phyloP scores from a whole-genome alignment of 2,329 filamentous ascomycete species.

The Zymoseptoria crescenta region DNA sequence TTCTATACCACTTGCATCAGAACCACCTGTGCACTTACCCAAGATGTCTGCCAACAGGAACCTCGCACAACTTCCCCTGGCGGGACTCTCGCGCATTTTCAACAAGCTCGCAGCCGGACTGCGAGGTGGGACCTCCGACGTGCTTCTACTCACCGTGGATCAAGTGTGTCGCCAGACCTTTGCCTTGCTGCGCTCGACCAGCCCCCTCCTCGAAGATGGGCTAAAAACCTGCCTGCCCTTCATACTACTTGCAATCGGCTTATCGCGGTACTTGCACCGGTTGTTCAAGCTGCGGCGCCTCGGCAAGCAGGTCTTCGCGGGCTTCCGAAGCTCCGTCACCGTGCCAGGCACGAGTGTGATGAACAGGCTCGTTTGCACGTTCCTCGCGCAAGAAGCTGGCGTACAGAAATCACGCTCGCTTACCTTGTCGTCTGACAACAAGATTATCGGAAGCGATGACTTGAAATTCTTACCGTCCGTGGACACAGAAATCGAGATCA shows the following conservation, averaged over 20 bases:
- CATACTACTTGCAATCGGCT: constrained; percentile 6
- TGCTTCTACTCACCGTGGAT: constrained; percentile 4
- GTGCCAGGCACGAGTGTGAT: constrained; percentile 35
- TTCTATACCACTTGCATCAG: neutral
- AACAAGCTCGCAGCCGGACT: constrained; percentile 7
- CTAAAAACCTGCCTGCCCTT: constrained; percentile 6
- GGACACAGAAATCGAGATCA: too few species aligned
- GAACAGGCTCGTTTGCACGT: constrained; percentile 31
- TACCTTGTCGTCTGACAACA: too few species aligned
- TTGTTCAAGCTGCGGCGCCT: neutral
- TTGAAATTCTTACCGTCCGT: too few species aligned
- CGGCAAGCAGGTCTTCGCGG: constrained; percentile 22
- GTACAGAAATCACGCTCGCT: neutral
- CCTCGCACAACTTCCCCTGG: neutral
- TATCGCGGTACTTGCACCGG: constrained; percentile 6
- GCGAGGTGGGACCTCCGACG: constrained; percentile 1
- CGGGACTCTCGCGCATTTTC: neutral
- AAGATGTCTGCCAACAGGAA: neutral
- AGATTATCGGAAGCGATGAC: too few species aligned
- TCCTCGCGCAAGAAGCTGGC: constrained; percentile 22
- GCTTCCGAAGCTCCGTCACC: constrained; percentile 33
- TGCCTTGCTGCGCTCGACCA: constrained; percentile 1
- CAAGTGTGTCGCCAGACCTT: constrained; percentile 6
- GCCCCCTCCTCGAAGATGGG: neutral
- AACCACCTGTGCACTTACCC: too few species aligned